phyloP scores from a whole-genome alignment of 495 filamentous ascomycete species.

The Evansstolkia leycettana region DNA sequence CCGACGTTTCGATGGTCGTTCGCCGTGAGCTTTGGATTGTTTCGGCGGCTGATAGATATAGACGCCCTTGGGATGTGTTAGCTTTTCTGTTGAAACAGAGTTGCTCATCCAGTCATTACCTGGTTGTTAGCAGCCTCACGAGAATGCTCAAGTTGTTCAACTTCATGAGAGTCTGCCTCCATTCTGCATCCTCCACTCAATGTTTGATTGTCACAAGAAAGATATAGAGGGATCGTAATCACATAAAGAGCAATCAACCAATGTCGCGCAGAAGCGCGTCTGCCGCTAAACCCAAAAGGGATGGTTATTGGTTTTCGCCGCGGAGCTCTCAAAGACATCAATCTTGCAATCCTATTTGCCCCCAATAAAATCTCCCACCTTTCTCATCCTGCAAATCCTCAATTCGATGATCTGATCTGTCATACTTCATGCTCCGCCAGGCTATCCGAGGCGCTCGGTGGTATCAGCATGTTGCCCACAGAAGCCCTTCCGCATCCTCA shows the following conservation, averaged over 20 bases:
- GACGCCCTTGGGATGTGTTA: constrained; percentile 39
- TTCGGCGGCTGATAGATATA: constrained; percentile 55
- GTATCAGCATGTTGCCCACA: constrained; percentile 29
- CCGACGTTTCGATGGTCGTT: constrained; percentile 53
- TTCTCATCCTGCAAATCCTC: no score
- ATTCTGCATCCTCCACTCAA: constrained; percentile 6
- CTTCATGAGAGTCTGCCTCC: constrained; percentile 15
- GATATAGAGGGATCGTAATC: no score
- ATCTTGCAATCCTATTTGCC: constrained; percentile 1
- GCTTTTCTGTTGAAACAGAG: neutral
- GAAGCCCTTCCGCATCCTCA: constrained; percentile 14
- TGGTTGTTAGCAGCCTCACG: constrained; percentile 33
- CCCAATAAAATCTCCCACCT: constrained; percentile 2
- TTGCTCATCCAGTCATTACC: constrained; percentile 16
- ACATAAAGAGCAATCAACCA: constrained; percentile 1
- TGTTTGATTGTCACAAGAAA: constrained; percentile 5
- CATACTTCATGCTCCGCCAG: constrained; percentile 36
- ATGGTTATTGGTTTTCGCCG: constrained; percentile 5
- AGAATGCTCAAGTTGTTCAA: constrained; percentile 13
- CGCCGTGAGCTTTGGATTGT: constrained; percentile 16
- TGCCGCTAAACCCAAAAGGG: constrained; percentile 26
- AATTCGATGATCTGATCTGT: constrained; percentile 20
- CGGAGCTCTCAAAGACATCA: constrained; percentile 6
- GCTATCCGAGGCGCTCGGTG: constrained; percentile 33
- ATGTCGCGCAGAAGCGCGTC: constrained; percentile 4